These are phyloP conservation scores for Metschnikowia lachancei DNA, from an alignment of 805 yeast genomes.

Conservation along the genomic window DNA sequence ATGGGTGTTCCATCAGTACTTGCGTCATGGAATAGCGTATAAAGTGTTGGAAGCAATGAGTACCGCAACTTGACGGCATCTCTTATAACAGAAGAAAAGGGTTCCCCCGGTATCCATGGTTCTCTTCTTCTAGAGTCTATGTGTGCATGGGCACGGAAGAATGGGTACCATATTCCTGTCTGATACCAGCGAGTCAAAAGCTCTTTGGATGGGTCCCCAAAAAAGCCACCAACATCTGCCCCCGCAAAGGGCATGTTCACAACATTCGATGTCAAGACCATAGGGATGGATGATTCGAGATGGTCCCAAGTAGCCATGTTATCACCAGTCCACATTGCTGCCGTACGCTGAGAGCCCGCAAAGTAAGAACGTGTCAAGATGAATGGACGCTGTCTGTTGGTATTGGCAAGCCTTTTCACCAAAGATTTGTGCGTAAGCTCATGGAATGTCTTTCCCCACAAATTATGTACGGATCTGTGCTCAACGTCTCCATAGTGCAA, in stretches of 20 bases:
- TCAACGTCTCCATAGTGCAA: slow-evolving; percentile 81
- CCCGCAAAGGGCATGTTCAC: slow-evolving; percentile 92
- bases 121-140: slow-evolving; percentile 90
- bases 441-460: slow-evolving; percentile 77
- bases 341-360: slow-evolving; percentile 87
- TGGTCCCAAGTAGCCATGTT: slow-evolving; percentile 92
- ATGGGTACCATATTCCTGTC: slow-evolving; percentile 93
- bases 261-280: slow-evolving; percentile 76
- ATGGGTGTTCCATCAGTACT: slow-evolving; percentile 65
- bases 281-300: slow-evolving; percentile 75
- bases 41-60: slow-evolving; percentile 69
- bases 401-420: slow-evolving; percentile 44
- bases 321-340: slow-evolving; percentile 98
- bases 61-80: slow-evolving; percentile 76
- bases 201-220: slow-evolving; percentile 83
- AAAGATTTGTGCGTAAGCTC: slow-evolving; percentile 75
- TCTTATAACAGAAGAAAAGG: slow-evolving; percentile 61
- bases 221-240: slow-evolving; percentile 96
- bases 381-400: slow-evolving; percentile 69
- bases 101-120: slow-evolving; percentile 84
- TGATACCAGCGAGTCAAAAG: slow-evolving; percentile 92
- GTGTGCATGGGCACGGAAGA: slow-evolving; percentile 95
- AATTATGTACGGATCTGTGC: slow-evolving; percentile 87
- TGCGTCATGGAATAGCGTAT: slow-evolving; percentile 72
- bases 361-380: slow-evolving; percentile 81